Conservation (phyloP, 306 rosid genomes). For the Casuarina equisetifolia region DNA sequence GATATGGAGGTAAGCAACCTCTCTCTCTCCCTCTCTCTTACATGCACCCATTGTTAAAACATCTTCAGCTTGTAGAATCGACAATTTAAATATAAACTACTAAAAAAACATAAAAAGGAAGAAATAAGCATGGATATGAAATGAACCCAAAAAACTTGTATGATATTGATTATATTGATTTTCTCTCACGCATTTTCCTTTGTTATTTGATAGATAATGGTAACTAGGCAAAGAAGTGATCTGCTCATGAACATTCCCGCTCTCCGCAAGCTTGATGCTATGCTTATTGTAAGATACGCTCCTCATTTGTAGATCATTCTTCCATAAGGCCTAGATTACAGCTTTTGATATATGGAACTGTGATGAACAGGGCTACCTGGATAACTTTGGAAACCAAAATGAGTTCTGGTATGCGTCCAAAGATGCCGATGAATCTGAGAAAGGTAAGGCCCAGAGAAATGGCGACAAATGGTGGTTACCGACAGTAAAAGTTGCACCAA, state of each 20-base stretch:
- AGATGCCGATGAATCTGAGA: conserved; percentile 48
- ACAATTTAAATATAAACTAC: no score
- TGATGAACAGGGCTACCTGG: conserved; percentile 57
- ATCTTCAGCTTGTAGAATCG: no score
- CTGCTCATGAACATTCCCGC: conserved; percentile 82
- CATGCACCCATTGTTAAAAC: neutral
- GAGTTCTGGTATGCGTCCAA: conserved; percentile 83
- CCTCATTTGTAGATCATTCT: conserved; percentile 1
- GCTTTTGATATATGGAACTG: conserved; percentile 24
- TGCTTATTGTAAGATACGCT: conserved; percentile 69
- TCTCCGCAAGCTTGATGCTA: conserved; percentile 76
- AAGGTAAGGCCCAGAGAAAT: conserved; percentile 41
- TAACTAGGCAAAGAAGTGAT: conserved; percentile 83
- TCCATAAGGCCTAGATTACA: conserved; percentile 7
- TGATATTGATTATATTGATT: conserved; percentile 5
- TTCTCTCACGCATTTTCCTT: neutral
- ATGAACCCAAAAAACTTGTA: neutral
- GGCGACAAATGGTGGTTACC: conserved; percentile 96
- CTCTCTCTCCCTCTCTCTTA: conserved; percentile 8
- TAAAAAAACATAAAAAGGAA: no score
- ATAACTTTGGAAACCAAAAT: conserved; percentile 54
- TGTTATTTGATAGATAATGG: conserved; percentile 66
- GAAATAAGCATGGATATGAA: no score
- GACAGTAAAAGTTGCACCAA: conserved; percentile 59
- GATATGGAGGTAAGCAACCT: conserved; percentile 64